Percentiles rank a stretch among this genome's conserved stretches.
Conservation (phyloP, 2,329 filamentous ascomycete species). For the Tolypocladium amazonense region DNA sequence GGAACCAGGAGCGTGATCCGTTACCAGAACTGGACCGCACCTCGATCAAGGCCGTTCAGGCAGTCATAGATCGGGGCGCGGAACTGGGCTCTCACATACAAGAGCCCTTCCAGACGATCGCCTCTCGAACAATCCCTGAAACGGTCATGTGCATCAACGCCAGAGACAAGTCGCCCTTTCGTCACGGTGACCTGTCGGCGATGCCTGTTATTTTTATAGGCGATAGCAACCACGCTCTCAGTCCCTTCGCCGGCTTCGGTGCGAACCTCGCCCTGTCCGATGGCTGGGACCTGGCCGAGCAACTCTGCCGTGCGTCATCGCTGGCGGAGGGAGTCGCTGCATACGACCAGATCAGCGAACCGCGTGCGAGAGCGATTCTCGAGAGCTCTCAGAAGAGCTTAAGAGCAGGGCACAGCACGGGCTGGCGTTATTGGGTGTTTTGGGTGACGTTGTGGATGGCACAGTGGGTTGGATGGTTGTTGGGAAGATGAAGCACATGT, state of each 20-base stretch:
- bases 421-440: constrained; percentile 12
- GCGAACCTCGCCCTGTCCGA: constrained; percentile 37
- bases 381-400: constrained; percentile 12
- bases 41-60: constrained; percentile 11
- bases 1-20: constrained; percentile 16
- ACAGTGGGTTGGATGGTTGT: constrained; percentile 10
- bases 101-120: constrained; percentile 27
- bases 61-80: constrained; percentile 19
- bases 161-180: constrained; percentile 32
- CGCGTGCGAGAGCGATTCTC: constrained; percentile 18
- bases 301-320: constrained; percentile 18
- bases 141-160: constrained; percentile 28
- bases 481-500: constrained; percentile 3
- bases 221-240: constrained; percentile 38
- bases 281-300: constrained; percentile 32
- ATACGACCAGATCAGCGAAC: constrained; percentile 25
- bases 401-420: constrained; percentile 12
- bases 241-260: constrained; percentile 36
- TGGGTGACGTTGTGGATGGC: constrained; percentile 8
- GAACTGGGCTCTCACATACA: constrained; percentile 22
- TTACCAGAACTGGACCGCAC: constrained; percentile 5
- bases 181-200: constrained; percentile 16
- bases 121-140: constrained; percentile 25
- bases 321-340: constrained; percentile 15
- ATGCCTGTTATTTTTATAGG: constrained; percentile 33